Conservation (phyloP, 2,329 filamentous ascomycete genomes). For the Hortaea sp. region DNA sequence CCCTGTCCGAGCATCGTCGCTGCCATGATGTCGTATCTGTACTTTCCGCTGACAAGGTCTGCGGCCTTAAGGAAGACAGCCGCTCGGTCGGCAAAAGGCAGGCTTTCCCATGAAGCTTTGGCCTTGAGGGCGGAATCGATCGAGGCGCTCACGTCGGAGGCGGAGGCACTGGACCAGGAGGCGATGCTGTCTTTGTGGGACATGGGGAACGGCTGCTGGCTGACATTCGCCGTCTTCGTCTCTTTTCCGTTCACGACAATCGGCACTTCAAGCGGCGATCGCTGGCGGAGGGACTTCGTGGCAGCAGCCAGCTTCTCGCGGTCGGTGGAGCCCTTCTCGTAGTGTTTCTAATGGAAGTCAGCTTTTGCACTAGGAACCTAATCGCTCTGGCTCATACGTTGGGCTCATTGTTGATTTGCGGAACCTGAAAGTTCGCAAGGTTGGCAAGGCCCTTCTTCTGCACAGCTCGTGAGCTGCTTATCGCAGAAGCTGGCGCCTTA, state of each 20-base stretch:
- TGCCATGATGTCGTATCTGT: slow-evolving; percentile 94
- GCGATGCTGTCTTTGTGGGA: slow-evolving; percentile 69
- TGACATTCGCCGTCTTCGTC: slow-evolving; percentile 49
- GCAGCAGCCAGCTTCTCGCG: slow-evolving; percentile 66
- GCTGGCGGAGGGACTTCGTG: slow-evolving; percentile 57
- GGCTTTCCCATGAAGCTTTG: slow-evolving; percentile 72
- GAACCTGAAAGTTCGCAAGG: slow-evolving; percentile 78
- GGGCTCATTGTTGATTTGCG: slow-evolving; percentile 83
- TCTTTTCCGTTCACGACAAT: slow-evolving; percentile 69
- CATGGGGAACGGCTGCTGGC: slow-evolving; percentile 71
- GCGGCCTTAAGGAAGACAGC: slow-evolving; percentile 94
- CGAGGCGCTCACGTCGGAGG: slow-evolving; percentile 64
- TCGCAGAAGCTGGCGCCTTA: background rate
- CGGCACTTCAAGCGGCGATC: slow-evolving; percentile 66
- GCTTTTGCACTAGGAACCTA: background rate
- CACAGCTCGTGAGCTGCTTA: slow-evolving; percentile 6
- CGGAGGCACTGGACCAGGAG: slow-evolving; percentile 71
- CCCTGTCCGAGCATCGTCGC: slow-evolving; percentile 93
- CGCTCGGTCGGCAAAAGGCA: slow-evolving; percentile 83
- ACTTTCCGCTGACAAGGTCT: slow-evolving; percentile 81
- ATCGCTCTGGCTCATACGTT: slow-evolving; percentile 54
- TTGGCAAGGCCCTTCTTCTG: slow-evolving; percentile 36
- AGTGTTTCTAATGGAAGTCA: slow-evolving; percentile 59
- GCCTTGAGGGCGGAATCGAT: slow-evolving; percentile 81
- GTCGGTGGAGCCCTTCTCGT: slow-evolving; percentile 71